Evolutionary conservation across 148 eudicot species (phyloP).

Genomic region (Nepenthes gracilis): DNA sequence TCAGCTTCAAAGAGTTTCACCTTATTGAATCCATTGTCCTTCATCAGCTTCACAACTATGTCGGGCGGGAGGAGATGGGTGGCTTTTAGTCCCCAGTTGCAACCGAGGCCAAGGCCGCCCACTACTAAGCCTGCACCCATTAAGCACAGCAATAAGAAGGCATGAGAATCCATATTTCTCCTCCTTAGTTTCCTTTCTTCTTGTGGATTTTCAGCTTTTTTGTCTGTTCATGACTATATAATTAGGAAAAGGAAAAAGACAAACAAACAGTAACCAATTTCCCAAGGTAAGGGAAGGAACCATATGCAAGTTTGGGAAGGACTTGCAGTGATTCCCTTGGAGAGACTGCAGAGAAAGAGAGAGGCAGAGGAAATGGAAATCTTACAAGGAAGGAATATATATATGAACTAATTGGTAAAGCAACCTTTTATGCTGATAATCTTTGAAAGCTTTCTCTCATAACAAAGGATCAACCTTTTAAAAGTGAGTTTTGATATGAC

Average conservation of each 20-base stretch:
- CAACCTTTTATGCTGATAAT: neutral
- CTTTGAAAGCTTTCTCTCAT: neutral
- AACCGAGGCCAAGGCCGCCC: conserved; percentile 41
- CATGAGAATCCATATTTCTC: conserved; percentile 12
- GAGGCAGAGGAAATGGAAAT: conserved; percentile 8
- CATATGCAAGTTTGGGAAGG: conserved; percentile 24
- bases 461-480: neutral
- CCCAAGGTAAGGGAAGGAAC: conserved; percentile 26
- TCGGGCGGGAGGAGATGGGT: conserved; percentile 68
- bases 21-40: conserved; percentile 81
- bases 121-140: conserved; percentile 10
- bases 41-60: conserved; percentile 64
- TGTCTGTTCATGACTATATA: neutral
- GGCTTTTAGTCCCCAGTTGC: conserved; percentile 70
- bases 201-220: neutral
- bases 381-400: conserved; percentile 32
- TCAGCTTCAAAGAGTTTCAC: conserved; percentile 93
- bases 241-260: neutral
- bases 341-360: conserved; percentile 9
- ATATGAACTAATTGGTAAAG: neutral
- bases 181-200: conserved; percentile 1
- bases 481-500: no score
- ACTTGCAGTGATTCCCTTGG: conserved; percentile 16
- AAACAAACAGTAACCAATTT: conserved; percentile 8
- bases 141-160: conserved; percentile 13